phyloP scores from a whole-genome alignment of 129 eudicot genomes.

The sunflower (Helianthus annuus) region DNA sequence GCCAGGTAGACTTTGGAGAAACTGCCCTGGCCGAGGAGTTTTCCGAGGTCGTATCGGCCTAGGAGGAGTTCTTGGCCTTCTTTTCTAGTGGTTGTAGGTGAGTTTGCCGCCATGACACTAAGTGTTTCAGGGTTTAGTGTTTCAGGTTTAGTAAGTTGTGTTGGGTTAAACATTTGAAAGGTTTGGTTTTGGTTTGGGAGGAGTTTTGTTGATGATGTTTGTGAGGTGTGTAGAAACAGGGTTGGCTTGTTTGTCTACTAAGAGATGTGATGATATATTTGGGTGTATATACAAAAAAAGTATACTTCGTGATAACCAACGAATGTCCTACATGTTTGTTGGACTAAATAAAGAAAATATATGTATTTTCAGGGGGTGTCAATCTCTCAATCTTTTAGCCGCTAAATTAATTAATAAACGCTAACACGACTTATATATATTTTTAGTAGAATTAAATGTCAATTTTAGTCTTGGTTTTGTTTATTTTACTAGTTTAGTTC shows the following conservation, averaged over 20 bases:
- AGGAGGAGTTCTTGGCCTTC: slow-evolving; percentile 6
- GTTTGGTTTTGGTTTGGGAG: neutral
- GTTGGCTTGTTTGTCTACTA: neutral
- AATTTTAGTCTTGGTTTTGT: too few relatives aligned
- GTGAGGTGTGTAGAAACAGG: neutral
- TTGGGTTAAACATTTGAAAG: neutral
- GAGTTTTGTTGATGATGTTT: slow-evolving; percentile 10
- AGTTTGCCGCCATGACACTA: neutral
- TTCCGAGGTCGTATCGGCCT: slow-evolving; percentile 16
- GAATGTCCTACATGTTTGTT: slow-evolving; percentile 3
- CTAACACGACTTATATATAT: too few relatives aligned
- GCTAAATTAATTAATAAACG: too few relatives aligned
- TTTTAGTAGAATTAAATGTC: too few relatives aligned
- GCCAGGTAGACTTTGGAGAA: slow-evolving; percentile 25
- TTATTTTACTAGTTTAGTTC: too few relatives aligned
- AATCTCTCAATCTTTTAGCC: too few relatives aligned
- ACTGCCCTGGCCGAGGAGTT: slow-evolving; percentile 18
- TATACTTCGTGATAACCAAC: slow-evolving; percentile 4
- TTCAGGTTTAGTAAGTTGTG: neutral
- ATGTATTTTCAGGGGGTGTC: too few relatives aligned
- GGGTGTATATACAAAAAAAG: neutral
- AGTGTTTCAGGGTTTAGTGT: neutral
- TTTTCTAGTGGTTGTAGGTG: slow-evolving; percentile 18
- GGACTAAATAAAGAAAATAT: slow-evolving; percentile 1
- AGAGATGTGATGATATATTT: neutral